phyloP scores from a whole-genome alignment of 169 alveolate species.

The Fabrea salina region DNA sequence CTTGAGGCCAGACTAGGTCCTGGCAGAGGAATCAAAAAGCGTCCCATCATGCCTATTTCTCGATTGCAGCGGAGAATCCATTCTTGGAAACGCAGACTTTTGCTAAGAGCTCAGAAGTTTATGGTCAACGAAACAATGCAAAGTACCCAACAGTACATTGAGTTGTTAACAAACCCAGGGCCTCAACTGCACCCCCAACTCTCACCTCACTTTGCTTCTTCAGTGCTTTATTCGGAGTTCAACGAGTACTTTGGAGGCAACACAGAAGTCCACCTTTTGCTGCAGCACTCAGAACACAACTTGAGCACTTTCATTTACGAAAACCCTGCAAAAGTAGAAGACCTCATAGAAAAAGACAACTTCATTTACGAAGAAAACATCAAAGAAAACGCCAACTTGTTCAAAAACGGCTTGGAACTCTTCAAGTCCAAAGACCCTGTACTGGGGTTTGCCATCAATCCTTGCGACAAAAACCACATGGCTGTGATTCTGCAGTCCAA shows the following conservation, averaged over 20 bases:
- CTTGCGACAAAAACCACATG: neutral
- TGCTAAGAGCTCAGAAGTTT: neutral
- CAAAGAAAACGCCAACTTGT: constrained; percentile 9
- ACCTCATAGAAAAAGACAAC: neutral
- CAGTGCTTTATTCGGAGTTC: neutral
- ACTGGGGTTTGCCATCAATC: constrained; percentile 1
- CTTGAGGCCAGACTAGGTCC: constrained; percentile 7
- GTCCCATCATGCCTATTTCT: constrained; percentile 6
- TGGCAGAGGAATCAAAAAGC: constrained; percentile 17
- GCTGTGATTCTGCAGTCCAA: neutral
- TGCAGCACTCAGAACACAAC: constrained; percentile 8
- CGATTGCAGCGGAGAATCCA: neutral
- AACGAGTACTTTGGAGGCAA: neutral
- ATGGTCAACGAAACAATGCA: neutral
- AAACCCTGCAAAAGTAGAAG: neutral
- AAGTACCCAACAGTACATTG: neutral
- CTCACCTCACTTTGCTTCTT: neutral
- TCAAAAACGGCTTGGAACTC: constrained; percentile 5
- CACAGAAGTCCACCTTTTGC: neutral
- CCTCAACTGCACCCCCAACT: neutral
- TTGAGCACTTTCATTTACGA: constrained; percentile 13
- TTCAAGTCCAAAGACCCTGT: constrained; percentile 20
- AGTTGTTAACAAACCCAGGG: neutral
- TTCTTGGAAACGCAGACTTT: neutral
- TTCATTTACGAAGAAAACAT: neutral